These are phyloP conservation scores for Lepidopterella palustris DNA, from an alignment of 495 filamentous ascomycete species.

Conservation along the genomic window DNA sequence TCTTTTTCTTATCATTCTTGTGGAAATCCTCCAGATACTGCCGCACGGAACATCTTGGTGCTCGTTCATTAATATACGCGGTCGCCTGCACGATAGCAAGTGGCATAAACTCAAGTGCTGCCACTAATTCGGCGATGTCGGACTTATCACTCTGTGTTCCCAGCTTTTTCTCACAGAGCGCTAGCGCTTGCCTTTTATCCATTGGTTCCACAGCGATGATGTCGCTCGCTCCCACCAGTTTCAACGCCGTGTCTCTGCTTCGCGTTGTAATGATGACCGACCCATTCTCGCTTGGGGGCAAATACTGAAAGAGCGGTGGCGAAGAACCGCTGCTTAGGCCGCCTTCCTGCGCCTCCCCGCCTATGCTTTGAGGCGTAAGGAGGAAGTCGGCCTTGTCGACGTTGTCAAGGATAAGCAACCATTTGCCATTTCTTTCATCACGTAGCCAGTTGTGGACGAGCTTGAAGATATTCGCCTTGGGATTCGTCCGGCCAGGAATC, in stretches of 20 bases:
- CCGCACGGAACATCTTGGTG: conserved; percentile 26
- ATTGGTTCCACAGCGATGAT: conserved; percentile 38
- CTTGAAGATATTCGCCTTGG: conserved; percentile 31
- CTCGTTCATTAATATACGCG: conserved; percentile 4
- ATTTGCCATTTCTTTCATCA: conserved; percentile 32
- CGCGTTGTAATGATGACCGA: conserved; percentile 2
- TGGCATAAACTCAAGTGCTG: conserved; percentile 5
- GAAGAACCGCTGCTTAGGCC: neutral
- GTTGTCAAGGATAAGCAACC: conserved; percentile 48
- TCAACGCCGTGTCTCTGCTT: conserved; percentile 12
- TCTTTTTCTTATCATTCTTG: conserved; percentile 34
- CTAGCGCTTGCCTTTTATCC: conserved; percentile 27
- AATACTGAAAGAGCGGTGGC: neutral
- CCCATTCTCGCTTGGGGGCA: conserved; percentile 4
- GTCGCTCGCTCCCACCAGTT: conserved; percentile 32
- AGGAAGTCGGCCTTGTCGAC: conserved; percentile 44
- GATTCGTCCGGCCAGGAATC: conserved; percentile 24
- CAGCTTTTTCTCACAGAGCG: conserved; percentile 40
- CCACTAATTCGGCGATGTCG: neutral
- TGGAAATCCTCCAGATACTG: conserved; percentile 37
- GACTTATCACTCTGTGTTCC: conserved; percentile 8
- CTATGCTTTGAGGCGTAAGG: neutral
- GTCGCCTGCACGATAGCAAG: conserved; percentile 7
- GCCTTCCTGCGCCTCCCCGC: neutral
- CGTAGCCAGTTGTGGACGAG: conserved; percentile 38